Base-by-base conservation (phyloP, 192 early-diverging fungal genomes). In the Coemansia sp. region DNA sequence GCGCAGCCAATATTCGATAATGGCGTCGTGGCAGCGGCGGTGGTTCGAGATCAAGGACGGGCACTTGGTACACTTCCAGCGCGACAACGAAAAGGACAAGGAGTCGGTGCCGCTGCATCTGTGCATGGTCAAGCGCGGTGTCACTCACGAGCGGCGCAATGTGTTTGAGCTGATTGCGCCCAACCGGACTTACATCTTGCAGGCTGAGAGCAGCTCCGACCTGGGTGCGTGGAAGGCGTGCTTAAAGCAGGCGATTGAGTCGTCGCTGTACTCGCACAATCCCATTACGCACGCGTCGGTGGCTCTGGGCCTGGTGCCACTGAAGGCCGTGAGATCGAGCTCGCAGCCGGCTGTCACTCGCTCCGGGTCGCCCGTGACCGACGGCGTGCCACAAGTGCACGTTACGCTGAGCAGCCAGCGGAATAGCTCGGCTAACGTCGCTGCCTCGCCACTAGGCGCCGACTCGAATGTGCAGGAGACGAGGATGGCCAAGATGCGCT, bases 91-190 rank as follows among this genome's bases (percentile, higher is more conserved):
- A 30, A 86, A 89, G 47, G 77, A 88, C 32, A 63, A 76, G 4
- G 81, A 76, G 42, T 68, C 85, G 0, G 88, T 93, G 63, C 89
- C 91, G 47, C 67, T 94, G 57, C 87, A 91, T 28, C 85, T 94
- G 4, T 93, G 92, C 59, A 90, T 87, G 84, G 88, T 93, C 61
- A 91, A 90, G 61, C 81, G 69, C 1, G 82, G 86, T 6, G 78
- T 84, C 39, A 70, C 78, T 32, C 84, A 85, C 16, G 93, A 95
- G 70, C 86, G 92, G 19, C 86, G 92, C 30, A 90, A 89, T 62
- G 87, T 88, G 38, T 95, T 95, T 84, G 91, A 92, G 52, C 80
- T 95, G n/a, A 90, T 95, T 55, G 91, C 92, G 0, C 92, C 93
- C 7, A 89, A 87, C 72, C 87, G 91, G 33, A 84, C 89, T 8